Base-by-base conservation (phyloP, 1,139 yeast genomes). In the Diutina sp. region DNA sequence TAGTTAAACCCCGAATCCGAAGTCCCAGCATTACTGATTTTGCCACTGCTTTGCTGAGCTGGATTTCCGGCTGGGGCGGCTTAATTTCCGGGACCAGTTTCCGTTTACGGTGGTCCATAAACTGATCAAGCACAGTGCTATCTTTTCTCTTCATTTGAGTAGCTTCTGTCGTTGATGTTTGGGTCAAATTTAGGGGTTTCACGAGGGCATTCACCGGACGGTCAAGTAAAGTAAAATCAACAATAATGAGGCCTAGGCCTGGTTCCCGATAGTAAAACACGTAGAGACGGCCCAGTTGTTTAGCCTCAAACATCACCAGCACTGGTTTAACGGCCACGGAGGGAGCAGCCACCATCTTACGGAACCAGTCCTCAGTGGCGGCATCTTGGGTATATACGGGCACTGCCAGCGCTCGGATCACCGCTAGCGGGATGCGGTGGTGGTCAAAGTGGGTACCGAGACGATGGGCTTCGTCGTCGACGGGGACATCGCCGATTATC, bases 11-110 rank as follows among this genome's bases (percentile, higher is more conserved):
- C 54, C 80, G 65, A 29, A 76, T 66, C 58, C 80, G 62, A 46
- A 76, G 66, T 0, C 80, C 80, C 6, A 79, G 73, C 8, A 72
- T 63, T 6, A 75, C 70, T 18, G 74, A 64, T 58, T 72, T 72
- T 56, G 67, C 69, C 32, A 74, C 65, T 11, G 73, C 72, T 56
- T 65, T 68, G 56, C 69, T 67, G 32, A 72, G 66, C 58, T 73
- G 77, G 25, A 72, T 75, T 46, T 69, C 63, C 9, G 65, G 63
- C 9, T 70, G 61, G 1, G 62, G 61, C 65, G 64, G 70, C 12
- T 4, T 21, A 4, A 65, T 59, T 16, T 55, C 59, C 45, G 53
- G 63, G 60, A 47, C 65, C 67, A 57, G 57, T n/a, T 41, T 41
- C 9, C 48, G 66, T 60, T 72, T 72, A 4, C 53, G 41, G 12